These are phyloP conservation scores for Suillus subaureus DNA, from an alignment of 768 basidiomycete genomes.

Conservation along the genomic window DNA sequence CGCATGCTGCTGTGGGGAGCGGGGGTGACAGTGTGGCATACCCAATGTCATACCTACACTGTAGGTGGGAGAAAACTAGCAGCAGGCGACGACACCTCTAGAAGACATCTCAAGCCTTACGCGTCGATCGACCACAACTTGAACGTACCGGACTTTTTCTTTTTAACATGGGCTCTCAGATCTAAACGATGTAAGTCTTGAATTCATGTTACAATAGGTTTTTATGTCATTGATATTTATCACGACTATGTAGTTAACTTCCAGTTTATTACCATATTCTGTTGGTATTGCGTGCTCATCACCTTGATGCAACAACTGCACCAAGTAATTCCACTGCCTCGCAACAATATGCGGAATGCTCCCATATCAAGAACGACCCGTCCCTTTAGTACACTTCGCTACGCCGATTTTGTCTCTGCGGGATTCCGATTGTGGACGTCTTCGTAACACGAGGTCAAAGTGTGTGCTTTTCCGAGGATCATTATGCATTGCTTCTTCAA, in stretches of 20 bases:
- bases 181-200: background rate
- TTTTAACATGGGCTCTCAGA: background rate
- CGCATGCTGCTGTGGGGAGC: background rate
- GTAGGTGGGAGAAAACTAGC: background rate
- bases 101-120: background rate
- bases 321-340: background rate
- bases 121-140: background rate
- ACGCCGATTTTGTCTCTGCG: background rate
- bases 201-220: background rate
- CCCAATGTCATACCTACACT: background rate
- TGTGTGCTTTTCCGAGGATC: slow-evolving; percentile 4
- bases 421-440: background rate
- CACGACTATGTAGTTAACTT: background rate
- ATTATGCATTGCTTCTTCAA: no score
- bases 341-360: background rate
- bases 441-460: background rate
- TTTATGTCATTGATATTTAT: background rate
- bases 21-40: background rate
- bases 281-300: background rate
- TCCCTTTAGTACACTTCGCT: background rate
- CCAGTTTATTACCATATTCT: background rate
- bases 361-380: background rate
- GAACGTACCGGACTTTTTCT: background rate
- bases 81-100: background rate
- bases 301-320: background rate